Base-by-base conservation (phyloP, 164 flowering plant genomes). In the Buxus sempervirens region DNA sequence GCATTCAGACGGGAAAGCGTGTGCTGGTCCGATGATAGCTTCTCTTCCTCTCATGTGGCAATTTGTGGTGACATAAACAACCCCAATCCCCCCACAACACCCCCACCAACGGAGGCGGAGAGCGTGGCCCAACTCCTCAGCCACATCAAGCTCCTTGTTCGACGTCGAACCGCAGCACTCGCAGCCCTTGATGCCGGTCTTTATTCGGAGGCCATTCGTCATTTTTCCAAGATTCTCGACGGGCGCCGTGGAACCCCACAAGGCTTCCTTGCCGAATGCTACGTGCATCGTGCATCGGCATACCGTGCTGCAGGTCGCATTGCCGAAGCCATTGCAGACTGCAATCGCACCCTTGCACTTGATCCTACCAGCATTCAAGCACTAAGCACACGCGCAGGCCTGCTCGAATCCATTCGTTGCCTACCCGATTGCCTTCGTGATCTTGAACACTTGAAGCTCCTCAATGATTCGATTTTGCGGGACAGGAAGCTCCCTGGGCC, bases 101-200 rank as follows among this genome's bases (percentile, higher is more conserved):
- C 86, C 0, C 80, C 86, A 0, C 73, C 73, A 4, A 53, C 91
- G 0, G 97, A 88, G 53, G 36, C 80, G 0, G 98, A 88, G 49
- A 74, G 76, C 68, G 67, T 88, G 2, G 27, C 87, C 15, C 95
- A 93, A 13, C 81, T 96, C 49, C 80, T 96, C 9, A 60, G 76
- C 68, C 95, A 91, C 79, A 86, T 90, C 73, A 96, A 96, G 80
- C 86, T 87, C 71, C 96, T 96, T 60, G 74, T 93, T 49, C 96
- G 99, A 25, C 91, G 98, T 8, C 83, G 88, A 0, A 74, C 96
- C 0, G 96, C 98, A 0, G 99, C 96, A 0, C 51, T 91, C 0
- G 95, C 99, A 0, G 98, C 99, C 59, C 87, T 96, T 1, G 96
- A 96, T 16, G 96, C 96, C 5, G 99, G 98, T 1, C 84, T 91